Percentiles rank a stretch among this genome's conserved stretches.
Evolutionary conservation across 2,329 filamentous ascomycete species (phyloP).

Genomic region (Trichothecium roseum): DNA sequence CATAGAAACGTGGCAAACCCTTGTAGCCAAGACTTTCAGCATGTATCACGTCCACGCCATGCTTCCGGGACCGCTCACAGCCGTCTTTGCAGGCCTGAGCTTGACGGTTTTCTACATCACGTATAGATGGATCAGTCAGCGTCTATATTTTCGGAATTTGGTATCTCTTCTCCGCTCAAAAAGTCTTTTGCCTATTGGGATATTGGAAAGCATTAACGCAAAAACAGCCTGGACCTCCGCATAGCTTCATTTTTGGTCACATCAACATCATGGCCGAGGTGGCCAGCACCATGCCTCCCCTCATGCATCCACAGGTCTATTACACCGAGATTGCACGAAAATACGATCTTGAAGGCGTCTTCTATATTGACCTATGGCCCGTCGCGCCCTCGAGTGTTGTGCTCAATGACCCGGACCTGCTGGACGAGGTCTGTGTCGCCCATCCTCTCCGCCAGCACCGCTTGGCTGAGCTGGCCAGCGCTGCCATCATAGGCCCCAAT

Average conservation of each 20-base stretch:
- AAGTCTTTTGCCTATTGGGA: no score
- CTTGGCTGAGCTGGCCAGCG: conserved; percentile 6
- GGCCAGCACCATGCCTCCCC: conserved; percentile 9
- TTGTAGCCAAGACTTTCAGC: no score
- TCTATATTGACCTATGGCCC: conserved; percentile 21
- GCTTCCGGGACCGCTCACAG: no score
- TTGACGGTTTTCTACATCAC: not conserved
- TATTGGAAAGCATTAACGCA: no score
- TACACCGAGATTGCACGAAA: conserved; percentile 12
- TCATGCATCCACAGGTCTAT: conserved; percentile 12
- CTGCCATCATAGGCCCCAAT: conserved; percentile 9
- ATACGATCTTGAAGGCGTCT: conserved; percentile 15
- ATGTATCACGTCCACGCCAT: no score
- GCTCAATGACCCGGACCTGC: conserved; percentile 14
- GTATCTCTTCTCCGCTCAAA: not conserved
- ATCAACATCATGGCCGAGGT: conserved; percentile 9
- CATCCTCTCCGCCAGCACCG: conserved; percentile 11
- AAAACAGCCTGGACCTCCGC: conserved; percentile 6
- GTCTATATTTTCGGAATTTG: not conserved
- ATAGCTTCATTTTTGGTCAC: conserved; percentile 12
- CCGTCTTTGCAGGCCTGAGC: not conserved
- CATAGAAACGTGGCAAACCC: no score
- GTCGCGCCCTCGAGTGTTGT: conserved; percentile 14
- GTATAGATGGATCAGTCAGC: not conserved
- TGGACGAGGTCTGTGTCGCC: conserved; percentile 12